Percentiles rank a stretch among this genome's conserved stretches.
Conservation (phyloP, 163 green algal species). For the Prototheca wickerhamii region DNA sequence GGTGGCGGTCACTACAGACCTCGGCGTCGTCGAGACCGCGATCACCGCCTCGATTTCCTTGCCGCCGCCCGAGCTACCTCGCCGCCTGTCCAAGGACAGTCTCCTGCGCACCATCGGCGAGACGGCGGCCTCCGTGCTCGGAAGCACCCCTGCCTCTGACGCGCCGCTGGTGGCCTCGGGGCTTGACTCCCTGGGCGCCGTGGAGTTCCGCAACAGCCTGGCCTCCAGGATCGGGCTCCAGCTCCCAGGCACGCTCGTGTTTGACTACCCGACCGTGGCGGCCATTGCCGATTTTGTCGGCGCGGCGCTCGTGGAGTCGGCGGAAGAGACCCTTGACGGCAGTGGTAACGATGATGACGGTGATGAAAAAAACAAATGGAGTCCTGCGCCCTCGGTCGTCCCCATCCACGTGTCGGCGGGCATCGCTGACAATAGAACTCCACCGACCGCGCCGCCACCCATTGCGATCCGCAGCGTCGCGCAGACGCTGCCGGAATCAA, state of each 20-base stretch:
- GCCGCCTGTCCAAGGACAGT: too few relatives aligned
- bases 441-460: too few relatives aligned
- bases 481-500: background rate
- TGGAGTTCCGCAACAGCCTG: constrained; percentile 69
- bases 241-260: constrained; percentile 69
- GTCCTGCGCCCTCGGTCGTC: background rate
- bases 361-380: background rate
- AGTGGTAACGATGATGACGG: background rate
- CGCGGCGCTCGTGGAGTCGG: background rate
- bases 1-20: too few relatives aligned
- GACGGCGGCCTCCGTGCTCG: background rate
- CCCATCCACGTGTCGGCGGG: background rate
- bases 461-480: too few relatives aligned
- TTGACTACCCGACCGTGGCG: constrained; percentile 73
- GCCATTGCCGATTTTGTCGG: constrained; percentile 2
- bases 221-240: constrained; percentile 36
- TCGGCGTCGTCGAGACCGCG: too few relatives aligned
- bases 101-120: background rate
- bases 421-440: background rate
- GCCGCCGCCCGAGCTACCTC: too few relatives aligned
- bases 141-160: background rate
- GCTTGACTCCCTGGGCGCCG: constrained; percentile 57
- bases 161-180: constrained; percentile 48
- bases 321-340: background rate
- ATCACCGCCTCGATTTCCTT: too few relatives aligned